Evolutionary conservation across 2,329 filamentous ascomycete species (phyloP), one percentile per base, ranked within the genome.

Genomic region (Xenosphaeropsis pyriputrescens): DNA sequence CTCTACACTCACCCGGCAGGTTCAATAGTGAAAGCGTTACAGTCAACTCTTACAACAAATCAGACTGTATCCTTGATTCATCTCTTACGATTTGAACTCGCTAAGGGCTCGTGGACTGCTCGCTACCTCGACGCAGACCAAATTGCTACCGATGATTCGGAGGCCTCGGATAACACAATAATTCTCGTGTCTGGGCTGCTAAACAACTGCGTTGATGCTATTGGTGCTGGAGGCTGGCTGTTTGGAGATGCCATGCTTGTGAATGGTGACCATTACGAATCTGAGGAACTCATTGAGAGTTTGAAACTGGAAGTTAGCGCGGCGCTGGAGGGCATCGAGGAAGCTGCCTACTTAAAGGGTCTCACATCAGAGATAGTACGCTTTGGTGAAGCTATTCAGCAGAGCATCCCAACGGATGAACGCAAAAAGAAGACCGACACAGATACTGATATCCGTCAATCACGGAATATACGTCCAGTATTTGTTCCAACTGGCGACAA

Each of bases 191-290:
- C 79, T 13, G 75, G 79, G 45, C 64, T 89, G 4, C 66, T 88
- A 19, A 75, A 75, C 44, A 75, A 76, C 49, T 83, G 81, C 43
- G 66, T 89, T 32, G 83, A 89, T 56, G 76, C 83, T 0, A 70
- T 89, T 13, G 82, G 81, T 2, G 68, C 78, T 8, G 74, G 75
- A 38, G 82, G 82, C 15, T 88, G 82, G 81, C 65, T 88, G 39
- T 61, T 74, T 22, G 75, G 78, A 45, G 73, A 73, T 45, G 61
- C 66, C 34, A 58, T 71, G 50, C 55, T 67, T 5, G 60, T 61
- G 33, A 54, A 39, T 33, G 63, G 65, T 18, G 64, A 70, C 41
- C 58, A 65, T 4, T 52, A 47, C 9, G 69, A 75, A 32, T 65
- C 70, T 1, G 69, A 74, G 31, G 74, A 81, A 45, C 71, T 85